A percentile compares a stretch with the other conserved stretches of the same genome.
Evolutionary conservation across 768 basidiomycete genomes (phyloP).

Genomic region (Ramaria sp.): DNA sequence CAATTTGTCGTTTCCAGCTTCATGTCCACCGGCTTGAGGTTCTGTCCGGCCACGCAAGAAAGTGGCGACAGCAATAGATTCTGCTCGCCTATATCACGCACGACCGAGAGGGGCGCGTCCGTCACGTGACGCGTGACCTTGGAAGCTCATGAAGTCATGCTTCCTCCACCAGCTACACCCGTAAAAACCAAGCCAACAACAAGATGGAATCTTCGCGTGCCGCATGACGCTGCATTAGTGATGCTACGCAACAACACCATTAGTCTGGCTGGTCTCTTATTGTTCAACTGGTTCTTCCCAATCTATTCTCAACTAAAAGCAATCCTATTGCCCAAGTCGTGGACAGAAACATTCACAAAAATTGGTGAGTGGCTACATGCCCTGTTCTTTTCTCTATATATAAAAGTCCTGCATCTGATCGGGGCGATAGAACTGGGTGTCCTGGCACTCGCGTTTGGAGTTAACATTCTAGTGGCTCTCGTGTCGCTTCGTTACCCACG

Average conservation of each 20-base stretch:
- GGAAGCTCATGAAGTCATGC: not conserved
- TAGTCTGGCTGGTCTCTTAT: not conserved
- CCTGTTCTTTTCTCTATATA: not conserved
- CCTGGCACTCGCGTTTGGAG: constrained; percentile 1
- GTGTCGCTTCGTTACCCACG: constrained; percentile 9
- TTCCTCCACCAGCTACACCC: constrained; percentile 8
- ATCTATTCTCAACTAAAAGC: constrained; percentile 4
- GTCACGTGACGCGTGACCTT: not conserved
- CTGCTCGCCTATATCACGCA: no score
- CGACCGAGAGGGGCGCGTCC: not conserved
- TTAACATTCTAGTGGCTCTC: constrained; percentile 7
- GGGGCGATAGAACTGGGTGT: not conserved
- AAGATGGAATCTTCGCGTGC: constrained; percentile 6
- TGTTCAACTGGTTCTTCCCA: constrained; percentile 9
- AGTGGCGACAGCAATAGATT: no score
- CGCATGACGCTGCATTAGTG: constrained; percentile 2
- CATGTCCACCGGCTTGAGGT: no score
- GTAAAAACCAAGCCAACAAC: not conserved
- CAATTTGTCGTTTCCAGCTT: no score
- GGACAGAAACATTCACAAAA: not conserved
- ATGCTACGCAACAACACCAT: constrained; percentile 6
- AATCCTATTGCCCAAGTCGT: constrained; percentile 1
- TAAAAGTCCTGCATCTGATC: not conserved
- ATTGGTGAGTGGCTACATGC: not conserved
- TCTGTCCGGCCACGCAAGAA: no score